Base-by-base conservation (phyloP, 2,329 filamentous ascomycete species). In the Thermoascus crustaceus region DNA sequence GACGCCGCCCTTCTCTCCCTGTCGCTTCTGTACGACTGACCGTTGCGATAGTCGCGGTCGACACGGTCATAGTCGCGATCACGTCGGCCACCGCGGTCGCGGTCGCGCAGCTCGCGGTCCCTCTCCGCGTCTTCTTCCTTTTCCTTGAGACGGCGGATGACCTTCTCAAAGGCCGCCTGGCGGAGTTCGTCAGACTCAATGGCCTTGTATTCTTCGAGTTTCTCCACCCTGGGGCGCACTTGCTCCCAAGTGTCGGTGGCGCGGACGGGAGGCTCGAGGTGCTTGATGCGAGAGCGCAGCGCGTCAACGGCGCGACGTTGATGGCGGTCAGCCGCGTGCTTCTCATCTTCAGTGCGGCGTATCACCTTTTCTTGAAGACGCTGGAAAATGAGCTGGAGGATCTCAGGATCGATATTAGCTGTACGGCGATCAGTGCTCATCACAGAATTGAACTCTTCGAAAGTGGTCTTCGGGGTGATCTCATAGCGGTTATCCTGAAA, bases 361-460 rank as follows among this genome's bases (percentile, higher is more conserved):
- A 82, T 71, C 45, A 85, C 82, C 63, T 93, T 95, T 49, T 94
- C 86, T 57, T 85, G 82, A 37, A 95, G 75, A 49, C 87, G 81
- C 52, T 91, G 80, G 62, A 91, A 95, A 42, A 96, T 84, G 47
- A 91, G 72, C 50, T 73, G 73, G 51, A 94, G 69, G 40, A 80
- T 80, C 46, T 94, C 84, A 53, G 76, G 74, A 57, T 88, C 80
- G 73, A 94, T 81, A 69, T 82, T 80, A 73, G 84, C 80, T 71
- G 87, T 94, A 57, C 86, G 85, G 54, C 79, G 77, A 72, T 96
- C 87, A 70, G 80, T 78, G 60, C 80, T 80, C 73, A 96, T 80
- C 51, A 91, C 70, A 54, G 75, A 71, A 57, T 81, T 69, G 67
- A 96, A 96, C 54, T 94, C 87, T 55, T 94, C 83, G 61, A 93